Percentiles rank a stretch among this genome's conserved stretches.
These are phyloP conservation scores for Fusarium sp. DNA, from an alignment of 2,329 filamentous ascomycete genomes.

Conservation along the genomic window DNA sequence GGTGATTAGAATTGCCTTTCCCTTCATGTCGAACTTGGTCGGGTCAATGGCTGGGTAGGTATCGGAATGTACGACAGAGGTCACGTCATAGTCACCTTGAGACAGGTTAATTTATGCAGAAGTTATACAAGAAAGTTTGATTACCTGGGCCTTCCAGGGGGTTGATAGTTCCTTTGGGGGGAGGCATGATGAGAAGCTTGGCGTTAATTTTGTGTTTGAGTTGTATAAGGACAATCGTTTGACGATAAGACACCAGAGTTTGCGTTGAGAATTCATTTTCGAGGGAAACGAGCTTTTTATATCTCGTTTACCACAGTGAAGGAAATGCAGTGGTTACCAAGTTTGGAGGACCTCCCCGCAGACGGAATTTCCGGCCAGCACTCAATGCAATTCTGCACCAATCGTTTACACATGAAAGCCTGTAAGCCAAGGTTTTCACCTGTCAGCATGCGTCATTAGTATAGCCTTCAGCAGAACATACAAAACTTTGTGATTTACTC, in stretches of 20 bases:
- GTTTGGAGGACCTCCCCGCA: background rate
- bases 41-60: constrained; percentile 21
- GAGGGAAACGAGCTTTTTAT: background rate
- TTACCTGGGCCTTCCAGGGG: constrained; percentile 24
- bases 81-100: constrained; percentile 19
- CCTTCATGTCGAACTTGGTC: constrained; percentile 6
- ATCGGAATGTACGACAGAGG: constrained; percentile 6
- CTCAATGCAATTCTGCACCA: background rate
- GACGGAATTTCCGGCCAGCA: constrained; percentile 12
- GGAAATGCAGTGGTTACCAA: background rate
- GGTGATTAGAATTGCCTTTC: constrained; percentile 13
- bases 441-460: background rate
- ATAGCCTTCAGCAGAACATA: background rate
- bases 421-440: background rate
- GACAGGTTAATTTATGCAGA: background rate
- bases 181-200: constrained; percentile 2
- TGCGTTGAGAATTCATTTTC: background rate
- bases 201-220: accelerated
- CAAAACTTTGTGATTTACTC: background rate
- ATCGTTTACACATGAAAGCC: background rate
- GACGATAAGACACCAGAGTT: background rate
- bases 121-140: accelerated
- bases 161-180: constrained; percentile 12
- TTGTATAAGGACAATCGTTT: background rate
- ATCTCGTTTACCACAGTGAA: background rate